Evolutionary conservation across 139 green algal species (phyloP).

Genomic region (Eudorina sp.): DNA sequence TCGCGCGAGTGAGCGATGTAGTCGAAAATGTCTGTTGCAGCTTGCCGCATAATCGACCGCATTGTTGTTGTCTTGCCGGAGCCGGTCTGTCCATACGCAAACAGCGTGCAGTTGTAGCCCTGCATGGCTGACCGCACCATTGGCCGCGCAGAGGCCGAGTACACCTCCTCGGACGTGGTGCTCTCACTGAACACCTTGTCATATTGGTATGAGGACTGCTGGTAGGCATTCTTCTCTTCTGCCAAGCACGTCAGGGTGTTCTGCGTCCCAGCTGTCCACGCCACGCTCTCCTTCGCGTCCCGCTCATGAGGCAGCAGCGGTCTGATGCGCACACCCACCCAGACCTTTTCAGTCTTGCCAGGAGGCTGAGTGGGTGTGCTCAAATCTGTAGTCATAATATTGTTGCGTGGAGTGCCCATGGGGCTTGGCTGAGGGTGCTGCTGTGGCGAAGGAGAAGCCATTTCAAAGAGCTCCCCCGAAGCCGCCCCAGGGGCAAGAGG

Average conservation of each 20-base stretch:
- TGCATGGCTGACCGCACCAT: slow-evolving; percentile 54
- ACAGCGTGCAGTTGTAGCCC: slow-evolving; percentile 63
- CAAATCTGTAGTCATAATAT: neutral
- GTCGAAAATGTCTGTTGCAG: slow-evolving; percentile 67
- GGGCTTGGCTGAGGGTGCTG: neutral
- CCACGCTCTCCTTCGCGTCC: slow-evolving; percentile 47
- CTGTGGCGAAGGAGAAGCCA: neutral
- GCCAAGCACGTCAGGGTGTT: slow-evolving; percentile 51
- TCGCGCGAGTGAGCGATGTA: slow-evolving; percentile 33
- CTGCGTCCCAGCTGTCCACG: slow-evolving; percentile 47
- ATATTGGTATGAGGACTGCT: slow-evolving; percentile 51
- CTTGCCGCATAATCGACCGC: slow-evolving; percentile 58
- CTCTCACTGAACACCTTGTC: slow-evolving; percentile 58
- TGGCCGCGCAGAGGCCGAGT: slow-evolving; percentile 51
- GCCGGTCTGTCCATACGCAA: slow-evolving; percentile 74
- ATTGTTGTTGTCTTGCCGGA: slow-evolving; percentile 80
- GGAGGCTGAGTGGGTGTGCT: neutral
- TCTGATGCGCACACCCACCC: slow-evolving; percentile 67
- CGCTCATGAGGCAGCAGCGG: slow-evolving; percentile 59
- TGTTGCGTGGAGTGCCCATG: neutral
- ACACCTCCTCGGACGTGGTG: slow-evolving; percentile 62
- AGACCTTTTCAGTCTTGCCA: slow-evolving; percentile 58
- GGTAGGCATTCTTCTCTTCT: slow-evolving; percentile 45
- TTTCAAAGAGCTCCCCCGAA: neutral
- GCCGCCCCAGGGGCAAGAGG: neutral